A percentile compares a stretch with the other conserved stretches of the same genome.
These are phyloP conservation scores for Porcisia hertigi DNA, from an alignment of 208 protist species.

Conservation along the genomic window DNA sequence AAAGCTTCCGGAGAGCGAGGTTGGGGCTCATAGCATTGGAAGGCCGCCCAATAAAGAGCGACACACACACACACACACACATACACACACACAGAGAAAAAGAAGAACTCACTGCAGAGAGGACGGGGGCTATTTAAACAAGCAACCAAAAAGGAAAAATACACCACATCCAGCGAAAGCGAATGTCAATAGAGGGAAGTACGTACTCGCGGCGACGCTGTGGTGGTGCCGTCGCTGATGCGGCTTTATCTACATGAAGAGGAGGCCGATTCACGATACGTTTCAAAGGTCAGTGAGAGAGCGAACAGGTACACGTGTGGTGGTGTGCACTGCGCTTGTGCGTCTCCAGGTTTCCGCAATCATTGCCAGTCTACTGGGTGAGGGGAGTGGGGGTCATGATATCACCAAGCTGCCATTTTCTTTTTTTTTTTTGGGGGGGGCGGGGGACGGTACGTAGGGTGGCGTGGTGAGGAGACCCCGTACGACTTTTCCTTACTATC, in stretches of 20 bases:
- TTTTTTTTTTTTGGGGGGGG: not conserved
- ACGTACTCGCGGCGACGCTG: not conserved
- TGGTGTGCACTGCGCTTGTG: not conserved
- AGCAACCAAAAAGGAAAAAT: not conserved
- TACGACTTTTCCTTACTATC: constrained; percentile 1
- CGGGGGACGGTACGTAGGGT: not conserved
- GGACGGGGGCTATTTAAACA: not conserved
- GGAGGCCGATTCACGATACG: not conserved
- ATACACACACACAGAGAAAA: not conserved
- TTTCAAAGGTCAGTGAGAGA: not conserved
- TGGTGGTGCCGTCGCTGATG: not conserved
- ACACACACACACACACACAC: not conserved
- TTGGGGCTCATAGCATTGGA: not conserved
- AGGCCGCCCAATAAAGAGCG: not conserved
- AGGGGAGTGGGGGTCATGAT: not conserved
- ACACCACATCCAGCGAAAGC: not conserved
- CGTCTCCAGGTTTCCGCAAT: not conserved
- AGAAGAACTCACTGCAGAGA: not conserved
- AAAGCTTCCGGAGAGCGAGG: not conserved
- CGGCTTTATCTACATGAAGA: not conserved
- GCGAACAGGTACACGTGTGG: not conserved
- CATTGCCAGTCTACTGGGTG: not conserved
- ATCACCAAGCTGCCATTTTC: not conserved
- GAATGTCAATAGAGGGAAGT: not conserved
- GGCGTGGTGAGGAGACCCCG: not conserved